Conservation (phyloP, 2,329 filamentous ascomycete species). For the Paecilomyces formosus region DNA sequence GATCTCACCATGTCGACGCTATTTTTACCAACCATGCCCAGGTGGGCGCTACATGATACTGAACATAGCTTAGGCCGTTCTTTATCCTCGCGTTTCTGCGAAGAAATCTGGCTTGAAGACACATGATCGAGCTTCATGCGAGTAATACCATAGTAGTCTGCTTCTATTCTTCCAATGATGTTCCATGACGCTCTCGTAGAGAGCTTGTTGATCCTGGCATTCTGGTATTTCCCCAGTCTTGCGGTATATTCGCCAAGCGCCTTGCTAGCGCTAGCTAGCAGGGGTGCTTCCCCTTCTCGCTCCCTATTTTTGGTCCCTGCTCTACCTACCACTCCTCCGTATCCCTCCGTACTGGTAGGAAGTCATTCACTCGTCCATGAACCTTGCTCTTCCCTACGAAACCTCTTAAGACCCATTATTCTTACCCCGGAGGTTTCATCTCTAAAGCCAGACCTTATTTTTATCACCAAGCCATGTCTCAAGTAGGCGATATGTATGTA, state of each 20-base stretch:
- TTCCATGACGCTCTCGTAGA: neutral
- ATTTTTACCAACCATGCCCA: neutral
- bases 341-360: neutral
- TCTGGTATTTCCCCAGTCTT: neutral
- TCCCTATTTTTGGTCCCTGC: neutral
- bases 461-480: neutral
- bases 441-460: neutral
- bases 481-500: neutral
- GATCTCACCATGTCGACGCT: neutral
- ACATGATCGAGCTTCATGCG: neutral
- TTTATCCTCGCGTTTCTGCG: neutral
- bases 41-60: neutral
- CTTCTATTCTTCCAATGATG: neutral
- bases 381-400: neutral
- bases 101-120: neutral
- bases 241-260: neutral
- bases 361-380: neutral
- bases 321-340: too few species aligned
- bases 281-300: neutral
- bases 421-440: neutral
- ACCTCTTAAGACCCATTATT: neutral
- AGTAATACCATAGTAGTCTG: neutral
- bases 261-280: neutral
- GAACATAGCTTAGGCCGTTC: neutral
- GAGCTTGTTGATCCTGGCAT: neutral